Evolutionary conservation across 2,329 filamentous ascomycete species (phyloP).

Genomic region (Stenocarpella maydis): DNA sequence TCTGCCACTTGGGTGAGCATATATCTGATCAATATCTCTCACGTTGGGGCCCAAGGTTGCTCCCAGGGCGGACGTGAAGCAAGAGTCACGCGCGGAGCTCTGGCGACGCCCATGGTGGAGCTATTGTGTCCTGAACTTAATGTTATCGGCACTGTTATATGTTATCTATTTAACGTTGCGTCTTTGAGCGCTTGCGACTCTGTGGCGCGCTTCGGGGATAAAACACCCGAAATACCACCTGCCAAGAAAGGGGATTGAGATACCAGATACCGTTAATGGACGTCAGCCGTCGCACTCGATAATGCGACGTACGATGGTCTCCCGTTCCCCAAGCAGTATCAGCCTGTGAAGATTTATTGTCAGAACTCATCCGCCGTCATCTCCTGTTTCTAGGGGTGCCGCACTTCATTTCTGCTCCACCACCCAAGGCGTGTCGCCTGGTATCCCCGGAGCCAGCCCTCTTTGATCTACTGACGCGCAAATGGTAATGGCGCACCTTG

Average conservation of each 20-base stretch:
- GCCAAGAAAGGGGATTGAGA: not conserved
- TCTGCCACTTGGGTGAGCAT: no score
- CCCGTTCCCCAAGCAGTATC: no score
- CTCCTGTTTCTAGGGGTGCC: not conserved
- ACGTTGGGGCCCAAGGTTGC: constrained; percentile 1
- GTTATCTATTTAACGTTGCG: no score
- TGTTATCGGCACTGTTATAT: no score
- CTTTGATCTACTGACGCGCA: not conserved
- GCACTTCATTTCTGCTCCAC: not conserved
- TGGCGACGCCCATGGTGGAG: no score
- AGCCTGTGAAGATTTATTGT: no score
- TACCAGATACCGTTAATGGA: constrained; percentile 2
- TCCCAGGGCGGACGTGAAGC: no score
- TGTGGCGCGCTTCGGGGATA: constrained; percentile 22
- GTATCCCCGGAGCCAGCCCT: not conserved
- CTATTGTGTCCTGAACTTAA: no score
- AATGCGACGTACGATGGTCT: constrained; percentile 18
- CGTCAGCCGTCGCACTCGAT: not conserved
- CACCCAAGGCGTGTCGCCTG: not conserved
- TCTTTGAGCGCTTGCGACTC: no score
- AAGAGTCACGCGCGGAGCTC: no score
- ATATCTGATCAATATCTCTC: no score
- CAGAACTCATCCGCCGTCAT: not conserved
- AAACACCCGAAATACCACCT: constrained; percentile 22
- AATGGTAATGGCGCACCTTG: not conserved